Conservation (phyloP, 176 grass and related monocot genomes). For the Oryza punctata region DNA sequence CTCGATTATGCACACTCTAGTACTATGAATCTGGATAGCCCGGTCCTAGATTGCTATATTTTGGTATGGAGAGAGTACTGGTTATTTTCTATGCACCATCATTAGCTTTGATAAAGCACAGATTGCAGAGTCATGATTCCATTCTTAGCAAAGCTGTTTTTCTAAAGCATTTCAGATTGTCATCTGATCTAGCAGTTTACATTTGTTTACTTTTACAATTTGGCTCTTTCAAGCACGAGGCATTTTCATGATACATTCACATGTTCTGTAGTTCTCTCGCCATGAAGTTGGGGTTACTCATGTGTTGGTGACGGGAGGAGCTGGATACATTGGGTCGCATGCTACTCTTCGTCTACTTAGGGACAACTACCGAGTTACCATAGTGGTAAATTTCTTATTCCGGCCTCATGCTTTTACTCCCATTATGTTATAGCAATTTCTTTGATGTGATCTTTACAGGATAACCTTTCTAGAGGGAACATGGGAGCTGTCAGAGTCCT, state of each 20-base stretch:
- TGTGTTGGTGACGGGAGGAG: conserved; percentile 96
- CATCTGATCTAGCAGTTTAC: not conserved
- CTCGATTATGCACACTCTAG: too few relatives aligned
- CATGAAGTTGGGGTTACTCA: conserved; percentile 91
- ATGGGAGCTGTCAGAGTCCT: conserved; percentile 85
- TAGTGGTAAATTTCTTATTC: conserved; percentile 80
- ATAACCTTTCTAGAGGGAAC: conserved; percentile 98
- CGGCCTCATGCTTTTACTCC: not conserved
- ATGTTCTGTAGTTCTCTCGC: conserved; percentile 78
- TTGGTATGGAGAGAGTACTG: too few relatives aligned
- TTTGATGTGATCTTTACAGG: conserved; percentile 50
- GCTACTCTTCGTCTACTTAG: conserved; percentile 88
- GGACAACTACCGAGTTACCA: conserved; percentile 91
- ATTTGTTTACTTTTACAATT: not conserved
- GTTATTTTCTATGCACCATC: conserved; percentile 3
- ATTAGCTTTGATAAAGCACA: not conserved
- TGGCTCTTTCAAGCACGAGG: conserved; percentile 17
- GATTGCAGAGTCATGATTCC: conserved; percentile 2
- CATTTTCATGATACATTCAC: conserved; percentile 26
- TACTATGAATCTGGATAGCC: too few relatives aligned
- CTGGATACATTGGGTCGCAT: conserved; percentile 95
- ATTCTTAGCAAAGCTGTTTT: not conserved
- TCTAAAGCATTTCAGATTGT: not conserved
- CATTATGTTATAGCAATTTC: conserved; percentile 9
- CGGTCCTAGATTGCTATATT: too few relatives aligned